A percentile compares a stretch with the other conserved stretches of the same genome.
phyloP scores from a whole-genome alignment of 2,329 filamentous ascomycete genomes.

The Rutstroemia sp. region DNA sequence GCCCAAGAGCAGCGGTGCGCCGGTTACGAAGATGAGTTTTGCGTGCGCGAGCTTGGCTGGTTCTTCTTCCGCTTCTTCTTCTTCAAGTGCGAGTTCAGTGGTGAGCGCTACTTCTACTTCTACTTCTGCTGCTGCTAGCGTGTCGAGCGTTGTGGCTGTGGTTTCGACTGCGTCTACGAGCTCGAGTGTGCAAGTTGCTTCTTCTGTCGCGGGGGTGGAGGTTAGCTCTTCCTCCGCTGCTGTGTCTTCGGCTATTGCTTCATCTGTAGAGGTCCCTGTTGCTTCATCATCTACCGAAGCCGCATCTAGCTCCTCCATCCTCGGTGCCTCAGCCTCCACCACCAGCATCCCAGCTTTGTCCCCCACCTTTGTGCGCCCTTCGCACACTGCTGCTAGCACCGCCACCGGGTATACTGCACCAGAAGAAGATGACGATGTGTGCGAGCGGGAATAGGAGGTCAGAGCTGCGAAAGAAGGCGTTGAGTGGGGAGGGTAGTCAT shows the following conservation, averaged over 20 bases:
- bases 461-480: neutral
- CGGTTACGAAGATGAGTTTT: constrained; percentile 41
- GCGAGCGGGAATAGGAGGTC: neutral
- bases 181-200: neutral
- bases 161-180: neutral
- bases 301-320: neutral
- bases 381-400: neutral
- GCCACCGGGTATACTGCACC: neutral
- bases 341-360: neutral
- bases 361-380: neutral
- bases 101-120: neutral
- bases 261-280: neutral
- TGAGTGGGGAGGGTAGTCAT: neutral
- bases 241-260: neutral
- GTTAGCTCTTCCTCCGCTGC: neutral
- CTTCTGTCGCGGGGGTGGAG: neutral
- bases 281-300: neutral
- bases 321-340: neutral
- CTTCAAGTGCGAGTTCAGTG: neutral
- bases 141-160: neutral
- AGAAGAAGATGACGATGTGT: neutral
- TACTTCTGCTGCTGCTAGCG: too few species aligned
- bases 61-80: neutral
- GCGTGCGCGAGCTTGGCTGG: constrained; percentile 34
- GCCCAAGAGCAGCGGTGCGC: constrained; percentile 18